Evolutionary conservation across 1,284 basidiomycete genomes (phyloP), one percentile per base, ranked within the genome.

Genomic region (Boletus albobrunnescens): DNA sequence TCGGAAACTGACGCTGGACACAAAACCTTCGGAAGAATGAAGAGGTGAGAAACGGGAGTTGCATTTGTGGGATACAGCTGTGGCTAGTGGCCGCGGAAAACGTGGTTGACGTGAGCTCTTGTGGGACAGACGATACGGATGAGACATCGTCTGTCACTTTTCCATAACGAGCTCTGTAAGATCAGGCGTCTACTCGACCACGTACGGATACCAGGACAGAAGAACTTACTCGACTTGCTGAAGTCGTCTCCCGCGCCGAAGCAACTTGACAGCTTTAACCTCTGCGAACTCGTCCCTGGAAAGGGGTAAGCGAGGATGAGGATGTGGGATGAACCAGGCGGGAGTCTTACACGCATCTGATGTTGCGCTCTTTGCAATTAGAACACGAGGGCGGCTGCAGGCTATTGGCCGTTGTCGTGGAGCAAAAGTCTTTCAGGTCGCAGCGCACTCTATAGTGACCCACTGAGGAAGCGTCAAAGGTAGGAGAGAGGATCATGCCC

Each of bases 241-340:
- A 13, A 94, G 76, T 24, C 91, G 78, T 46, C 91, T 80, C 20
- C 91, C 91, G 35, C 90, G 81, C 44, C 91, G 74, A 14, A 93
- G 77, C 30, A 90, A 71, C 68, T 93, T 93, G 47, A 89, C 88
- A 3, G 88, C 85, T 61, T 92, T 93, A 42, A 91, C 80, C 54
- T 91, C 86, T 13, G 88, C 87, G 58, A 89, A 93, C 63, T 89
- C 90, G 64, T 94, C 91, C 23, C 90, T 93, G 42, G 22, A 20
- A 42, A 26, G 14, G 47, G 28, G 17, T 60, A 23, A 46, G 54
- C 30, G 20, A 33, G 46, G 50, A 39, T 26, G 20, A 33, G 46
- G 50, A 39, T 26, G 37, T 24, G 23, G 16, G 27, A 35, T 7
- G 19, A 49, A 19, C 5, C 1, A 23, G 20, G 27, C 14, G n/a